phyloP scores from a whole-genome alignment of 129 eudicot genomes.

The Silybum marianum region DNA sequence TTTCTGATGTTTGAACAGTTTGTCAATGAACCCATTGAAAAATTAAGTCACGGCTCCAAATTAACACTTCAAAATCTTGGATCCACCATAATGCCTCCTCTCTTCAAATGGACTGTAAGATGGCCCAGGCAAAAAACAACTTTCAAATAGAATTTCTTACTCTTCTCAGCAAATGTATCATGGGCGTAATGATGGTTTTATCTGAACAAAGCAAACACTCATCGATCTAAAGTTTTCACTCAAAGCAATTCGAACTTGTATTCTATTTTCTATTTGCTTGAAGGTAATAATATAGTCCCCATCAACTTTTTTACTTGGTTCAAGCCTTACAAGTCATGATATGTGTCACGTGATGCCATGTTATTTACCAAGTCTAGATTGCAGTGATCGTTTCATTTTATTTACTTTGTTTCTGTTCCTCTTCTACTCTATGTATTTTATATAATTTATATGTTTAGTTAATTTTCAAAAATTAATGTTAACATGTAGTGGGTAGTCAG shows the following conservation, averaged over 20 bases:
- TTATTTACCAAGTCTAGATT: neutral
- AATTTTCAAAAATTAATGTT: neutral
- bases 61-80: neutral
- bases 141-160: neutral
- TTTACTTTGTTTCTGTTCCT: neutral
- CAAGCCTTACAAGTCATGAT: neutral
- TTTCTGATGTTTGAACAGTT: neutral
- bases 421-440: neutral
- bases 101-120: neutral
- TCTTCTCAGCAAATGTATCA: neutral
- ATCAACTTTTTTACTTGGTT: neutral
- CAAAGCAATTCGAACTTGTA: neutral
- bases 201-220: constrained; percentile 1
- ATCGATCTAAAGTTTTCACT: neutral
- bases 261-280: neutral
- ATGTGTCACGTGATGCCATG: neutral
- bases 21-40: neutral
- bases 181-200: neutral
- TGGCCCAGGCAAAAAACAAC: neutral
- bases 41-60: neutral
- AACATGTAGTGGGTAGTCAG: neutral
- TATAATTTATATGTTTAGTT: neutral
- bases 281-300: neutral
- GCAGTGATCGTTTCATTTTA: neutral
- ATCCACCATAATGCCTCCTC: neutral